These are phyloP conservation scores for Colletotrichum sp. DNA, from an alignment of 2,329 filamentous ascomycete genomes.

Conservation along the genomic window DNA sequence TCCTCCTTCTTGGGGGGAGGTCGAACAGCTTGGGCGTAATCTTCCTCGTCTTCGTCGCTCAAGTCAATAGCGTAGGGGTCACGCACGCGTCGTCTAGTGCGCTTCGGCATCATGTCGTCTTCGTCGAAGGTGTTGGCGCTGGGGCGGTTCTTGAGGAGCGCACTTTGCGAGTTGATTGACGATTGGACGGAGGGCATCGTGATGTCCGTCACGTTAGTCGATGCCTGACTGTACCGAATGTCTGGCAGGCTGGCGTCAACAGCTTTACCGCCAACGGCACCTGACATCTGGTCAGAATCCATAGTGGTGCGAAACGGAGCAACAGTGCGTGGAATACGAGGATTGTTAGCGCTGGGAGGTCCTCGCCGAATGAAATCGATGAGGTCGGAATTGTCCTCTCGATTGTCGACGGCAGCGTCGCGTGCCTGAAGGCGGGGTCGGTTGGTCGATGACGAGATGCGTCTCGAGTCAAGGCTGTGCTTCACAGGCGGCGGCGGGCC, in stretches of 20 bases:
- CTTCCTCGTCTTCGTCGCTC: slow-evolving; percentile 71
- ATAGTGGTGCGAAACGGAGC: slow-evolving; percentile 86
- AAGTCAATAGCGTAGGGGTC: slow-evolving; percentile 95
- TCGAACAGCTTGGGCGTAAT: slow-evolving; percentile 45
- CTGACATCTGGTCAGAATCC: slow-evolving; percentile 79
- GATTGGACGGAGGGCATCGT: slow-evolving; percentile 64
- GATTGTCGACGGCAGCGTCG: slow-evolving; percentile 67
- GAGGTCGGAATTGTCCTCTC: slow-evolving; percentile 79
- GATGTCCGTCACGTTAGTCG: slow-evolving; percentile 61
- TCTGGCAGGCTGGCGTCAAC: slow-evolving; percentile 63
- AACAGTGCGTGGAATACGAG: slow-evolving; percentile 80
- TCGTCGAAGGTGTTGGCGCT: slow-evolving; percentile 50
- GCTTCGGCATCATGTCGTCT: slow-evolving; percentile 65
- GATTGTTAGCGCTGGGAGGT: slow-evolving; percentile 67
- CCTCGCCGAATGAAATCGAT: slow-evolving; percentile 96
- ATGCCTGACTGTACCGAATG: slow-evolving; percentile 60
- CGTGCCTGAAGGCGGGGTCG: slow-evolving; percentile 71
- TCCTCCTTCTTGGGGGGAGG: slow-evolving; percentile 60
- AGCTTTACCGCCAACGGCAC: slow-evolving; percentile 58
- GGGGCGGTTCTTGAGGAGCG: slow-evolving; percentile 56
- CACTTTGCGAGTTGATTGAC: slow-evolving; percentile 77
- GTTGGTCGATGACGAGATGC: slow-evolving; percentile 40
- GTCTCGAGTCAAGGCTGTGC: slow-evolving; percentile 43
- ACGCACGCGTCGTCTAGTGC: slow-evolving; percentile 77
- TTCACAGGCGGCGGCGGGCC: slow-evolving; percentile 33